Percentiles rank a stretch among this genome's conserved stretches.
Evolutionary conservation across 768 basidiomycete species (phyloP).

Genomic region (Trametes cingulata): DNA sequence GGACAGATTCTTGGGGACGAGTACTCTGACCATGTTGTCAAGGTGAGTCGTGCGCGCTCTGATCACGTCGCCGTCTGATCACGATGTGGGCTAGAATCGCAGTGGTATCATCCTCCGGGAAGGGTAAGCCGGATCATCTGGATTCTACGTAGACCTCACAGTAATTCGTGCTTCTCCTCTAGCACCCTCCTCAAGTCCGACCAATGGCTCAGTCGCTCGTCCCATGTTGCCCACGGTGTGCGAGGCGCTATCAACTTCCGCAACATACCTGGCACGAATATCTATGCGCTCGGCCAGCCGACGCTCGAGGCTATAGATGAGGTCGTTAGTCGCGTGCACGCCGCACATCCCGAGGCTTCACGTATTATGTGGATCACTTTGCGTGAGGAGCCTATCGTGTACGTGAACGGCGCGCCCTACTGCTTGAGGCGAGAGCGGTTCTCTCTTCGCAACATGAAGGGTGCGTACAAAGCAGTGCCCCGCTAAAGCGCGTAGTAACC

Average conservation of each 20-base stretch:
- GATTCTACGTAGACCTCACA: slow-evolving; percentile 18
- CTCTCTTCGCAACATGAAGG: slow-evolving; percentile 93
- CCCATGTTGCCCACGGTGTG: slow-evolving; percentile 64
- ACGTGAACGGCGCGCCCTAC: slow-evolving; percentile 91
- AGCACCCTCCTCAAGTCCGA: slow-evolving; percentile 92
- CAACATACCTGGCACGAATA: slow-evolving; percentile 72
- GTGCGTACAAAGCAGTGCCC: slow-evolving; percentile 34
- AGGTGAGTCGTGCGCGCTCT: slow-evolving; percentile 49
- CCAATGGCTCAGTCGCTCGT: slow-evolving; percentile 80
- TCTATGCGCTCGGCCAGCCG: slow-evolving; percentile 94
- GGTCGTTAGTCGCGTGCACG: slow-evolving; percentile 67
- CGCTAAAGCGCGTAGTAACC: neutral
- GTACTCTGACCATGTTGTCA: slow-evolving; percentile 92
- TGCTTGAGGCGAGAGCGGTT: slow-evolving; percentile 85
- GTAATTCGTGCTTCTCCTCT: neutral
- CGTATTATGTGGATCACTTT: slow-evolving; percentile 88
- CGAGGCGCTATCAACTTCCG: slow-evolving; percentile 97
- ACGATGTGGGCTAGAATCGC: slow-evolving; percentile 58
- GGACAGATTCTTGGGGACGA: slow-evolving; percentile 92
- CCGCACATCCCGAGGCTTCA: slow-evolving; percentile 56
- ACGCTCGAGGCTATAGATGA: slow-evolving; percentile 83
- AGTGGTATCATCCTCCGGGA: slow-evolving; percentile 93
- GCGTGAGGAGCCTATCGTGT: slow-evolving; percentile 90
- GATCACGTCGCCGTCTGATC: neutral
- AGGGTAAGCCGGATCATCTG: no score